These are phyloP conservation scores for Pestalotiopsis sp. DNA, from an alignment of 2,329 filamentous ascomycete species.

Conservation along the genomic window DNA sequence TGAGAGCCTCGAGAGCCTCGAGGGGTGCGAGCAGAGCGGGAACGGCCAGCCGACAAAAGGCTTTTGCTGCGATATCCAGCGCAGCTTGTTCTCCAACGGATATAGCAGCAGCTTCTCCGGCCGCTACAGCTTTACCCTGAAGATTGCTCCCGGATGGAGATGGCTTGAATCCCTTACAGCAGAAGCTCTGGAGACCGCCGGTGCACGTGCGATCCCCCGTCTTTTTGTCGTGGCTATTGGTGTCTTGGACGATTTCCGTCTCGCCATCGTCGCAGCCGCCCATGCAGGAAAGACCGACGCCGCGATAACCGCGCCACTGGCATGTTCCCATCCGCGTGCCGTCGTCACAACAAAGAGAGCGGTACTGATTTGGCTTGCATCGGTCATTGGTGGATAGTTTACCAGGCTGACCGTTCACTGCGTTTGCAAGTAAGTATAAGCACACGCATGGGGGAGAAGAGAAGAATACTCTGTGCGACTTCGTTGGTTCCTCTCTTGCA, in stretches of 20 bases:
- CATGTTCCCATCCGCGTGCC: conserved; percentile 26
- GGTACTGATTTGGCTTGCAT: conserved; percentile 28
- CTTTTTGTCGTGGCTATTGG: conserved; percentile 28
- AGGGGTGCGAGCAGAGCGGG: conserved; percentile 26
- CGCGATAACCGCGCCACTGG: conserved; percentile 30
- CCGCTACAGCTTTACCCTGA: conserved; percentile 23
- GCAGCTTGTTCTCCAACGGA: conserved; percentile 30
- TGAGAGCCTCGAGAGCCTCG: conserved; percentile 24
- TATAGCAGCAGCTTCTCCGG: conserved; percentile 27
- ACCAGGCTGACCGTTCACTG: conserved; percentile 31
- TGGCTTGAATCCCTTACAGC: conserved; percentile 33
- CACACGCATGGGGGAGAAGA: not conserved
- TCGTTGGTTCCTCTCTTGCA: conserved; percentile 29
- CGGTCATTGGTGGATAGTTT: conserved; percentile 23
- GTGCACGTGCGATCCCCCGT: conserved; percentile 32
- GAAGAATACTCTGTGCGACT: conserved; percentile 23
- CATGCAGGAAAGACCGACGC: conserved; percentile 29
- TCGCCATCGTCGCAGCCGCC: conserved; percentile 31
- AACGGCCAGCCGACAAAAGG: conserved; percentile 36
- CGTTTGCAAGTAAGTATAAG: not conserved
- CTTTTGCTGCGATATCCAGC: conserved; percentile 36
- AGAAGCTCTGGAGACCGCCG: conserved; percentile 31
- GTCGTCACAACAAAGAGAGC: conserved; percentile 29
- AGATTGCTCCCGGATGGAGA: conserved; percentile 22
- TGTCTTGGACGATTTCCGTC: conserved; percentile 31